phyloP scores from a whole-genome alignment of 192 early-diverging fungal species.

The Geranomyces michiganensis region DNA sequence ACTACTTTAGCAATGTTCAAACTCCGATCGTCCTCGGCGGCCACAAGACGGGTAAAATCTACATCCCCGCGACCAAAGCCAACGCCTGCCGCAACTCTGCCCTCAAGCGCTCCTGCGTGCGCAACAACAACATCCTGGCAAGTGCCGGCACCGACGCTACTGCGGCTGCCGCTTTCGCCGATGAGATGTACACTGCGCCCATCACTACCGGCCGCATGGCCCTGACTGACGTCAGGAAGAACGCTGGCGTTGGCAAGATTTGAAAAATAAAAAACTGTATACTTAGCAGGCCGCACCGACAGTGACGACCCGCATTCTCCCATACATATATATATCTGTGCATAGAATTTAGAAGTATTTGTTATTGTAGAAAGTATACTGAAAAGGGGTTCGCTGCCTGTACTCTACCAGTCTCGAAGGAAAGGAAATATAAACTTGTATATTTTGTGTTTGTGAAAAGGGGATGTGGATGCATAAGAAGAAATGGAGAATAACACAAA shows the following conservation, averaged over 20 bases:
- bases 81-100: neutral
- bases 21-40: neutral
- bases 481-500: no score
- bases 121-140: neutral
- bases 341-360: no score
- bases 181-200: neutral
- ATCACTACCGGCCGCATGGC: neutral
- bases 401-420: no score
- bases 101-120: neutral
- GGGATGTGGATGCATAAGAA: no score
- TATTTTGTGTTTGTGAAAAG: no score
- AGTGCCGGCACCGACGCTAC: neutral
- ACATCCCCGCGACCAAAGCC: neutral
- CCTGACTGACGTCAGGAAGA: neutral
- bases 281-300: no score
- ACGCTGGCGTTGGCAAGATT: conserved; percentile 14
- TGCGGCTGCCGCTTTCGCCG: neutral
- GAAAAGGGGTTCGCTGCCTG: no score
- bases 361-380: no score
- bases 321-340: no score
- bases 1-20: neutral
- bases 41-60: neutral
- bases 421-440: no score
- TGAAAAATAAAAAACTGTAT: neutral
- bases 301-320: no score